Percentiles rank a stretch among this genome's conserved stretches.
phyloP scores from a whole-genome alignment of 2,329 filamentous ascomycete genomes.

The Ascochyta koolunga region DNA sequence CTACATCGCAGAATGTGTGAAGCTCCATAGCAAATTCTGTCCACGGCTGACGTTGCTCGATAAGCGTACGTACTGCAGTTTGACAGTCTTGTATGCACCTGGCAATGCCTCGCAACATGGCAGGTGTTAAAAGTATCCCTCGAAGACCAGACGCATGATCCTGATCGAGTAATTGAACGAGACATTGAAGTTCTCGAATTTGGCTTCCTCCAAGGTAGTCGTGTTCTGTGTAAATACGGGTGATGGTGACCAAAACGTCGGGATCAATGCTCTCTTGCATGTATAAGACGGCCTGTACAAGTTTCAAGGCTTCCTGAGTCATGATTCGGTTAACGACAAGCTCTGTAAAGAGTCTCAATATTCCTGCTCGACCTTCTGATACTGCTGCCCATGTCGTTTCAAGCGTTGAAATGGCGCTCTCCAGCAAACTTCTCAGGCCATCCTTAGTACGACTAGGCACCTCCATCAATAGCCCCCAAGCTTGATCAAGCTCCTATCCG shows the following conservation, averaged over 20 bases:
- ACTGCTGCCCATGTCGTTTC: constrained; percentile 15
- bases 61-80: constrained; percentile 23
- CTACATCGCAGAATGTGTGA: constrained; percentile 23
- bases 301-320: constrained; percentile 24
- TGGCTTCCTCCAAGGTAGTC: constrained; percentile 25
- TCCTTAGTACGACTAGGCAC: constrained; percentile 27
- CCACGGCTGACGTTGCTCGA: constrained; percentile 24
- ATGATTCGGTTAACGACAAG: constrained; percentile 25
- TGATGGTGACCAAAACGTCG: constrained; percentile 20
- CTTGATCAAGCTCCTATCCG: constrained; percentile 18
- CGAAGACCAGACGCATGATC: constrained; percentile 20
- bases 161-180: constrained; percentile 26
- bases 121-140: constrained; percentile 22
- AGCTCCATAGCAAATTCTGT: constrained; percentile 27
- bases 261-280: constrained; percentile 17
- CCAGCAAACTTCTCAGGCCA: constrained; percentile 24
- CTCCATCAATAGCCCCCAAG: constrained; percentile 29
- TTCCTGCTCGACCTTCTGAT: background rate
- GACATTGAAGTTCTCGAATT: constrained; percentile 21
- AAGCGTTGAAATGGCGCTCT: constrained; percentile 15
- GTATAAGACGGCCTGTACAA: constrained; percentile 29
- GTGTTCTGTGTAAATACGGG: constrained; percentile 14
- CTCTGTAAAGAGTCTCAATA: constrained; percentile 29
- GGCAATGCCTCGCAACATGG: constrained; percentile 29
- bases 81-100: constrained; percentile 33